Evolutionary conservation across 768 basidiomycete species (phyloP).

Genomic region (Strobilomyces confusus): DNA sequence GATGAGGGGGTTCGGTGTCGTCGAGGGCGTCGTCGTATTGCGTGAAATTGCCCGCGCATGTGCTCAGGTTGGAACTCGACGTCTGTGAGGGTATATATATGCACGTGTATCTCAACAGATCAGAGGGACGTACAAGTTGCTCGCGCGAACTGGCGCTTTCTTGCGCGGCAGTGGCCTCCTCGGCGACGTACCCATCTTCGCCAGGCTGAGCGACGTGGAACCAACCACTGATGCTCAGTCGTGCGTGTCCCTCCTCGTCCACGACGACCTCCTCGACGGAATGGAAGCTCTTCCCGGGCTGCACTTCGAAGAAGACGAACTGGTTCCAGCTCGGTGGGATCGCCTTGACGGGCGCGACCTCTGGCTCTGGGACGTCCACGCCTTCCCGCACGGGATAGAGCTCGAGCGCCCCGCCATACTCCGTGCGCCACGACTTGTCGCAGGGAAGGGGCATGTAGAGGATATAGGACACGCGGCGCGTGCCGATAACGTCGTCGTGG

Average conservation of each 20-base stretch:
- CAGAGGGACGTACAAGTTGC: slow-evolving; percentile 70
- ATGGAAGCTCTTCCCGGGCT: slow-evolving; percentile 93
- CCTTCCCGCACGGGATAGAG: slow-evolving; percentile 71
- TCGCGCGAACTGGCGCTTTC: slow-evolving; percentile 90
- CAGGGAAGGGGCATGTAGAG: slow-evolving; percentile 88
- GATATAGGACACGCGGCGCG: slow-evolving; percentile 92
- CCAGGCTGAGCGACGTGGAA: slow-evolving; percentile 91
- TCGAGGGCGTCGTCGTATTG: slow-evolving; percentile 40
- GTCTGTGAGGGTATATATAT: slow-evolving; percentile 37
- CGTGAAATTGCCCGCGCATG: slow-evolving; percentile 41
- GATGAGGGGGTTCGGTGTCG: slow-evolving; percentile 44
- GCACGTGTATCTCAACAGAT: slow-evolving; percentile 1
- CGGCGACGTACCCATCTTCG: slow-evolving; percentile 78
- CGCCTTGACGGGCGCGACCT: slow-evolving; percentile 55
- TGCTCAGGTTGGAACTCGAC: slow-evolving; percentile 47
- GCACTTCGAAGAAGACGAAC: slow-evolving; percentile 86
- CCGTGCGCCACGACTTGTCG: slow-evolving; percentile 73
- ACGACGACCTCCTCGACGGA: slow-evolving; percentile 97
- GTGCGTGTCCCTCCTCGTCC: slow-evolving; percentile 60
- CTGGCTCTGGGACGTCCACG: slow-evolving; percentile 65
- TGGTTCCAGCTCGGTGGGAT: slow-evolving; percentile 87
- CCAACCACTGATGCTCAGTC: slow-evolving; percentile 94
- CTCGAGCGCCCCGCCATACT: slow-evolving; percentile 93
- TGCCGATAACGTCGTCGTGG: slow-evolving; percentile 97
- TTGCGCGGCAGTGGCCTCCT: slow-evolving; percentile 38